These are phyloP conservation scores for Zygosaccharomyces pseudobailii DNA, from an alignment of 1,139 yeast species.

Conservation along the genomic window DNA sequence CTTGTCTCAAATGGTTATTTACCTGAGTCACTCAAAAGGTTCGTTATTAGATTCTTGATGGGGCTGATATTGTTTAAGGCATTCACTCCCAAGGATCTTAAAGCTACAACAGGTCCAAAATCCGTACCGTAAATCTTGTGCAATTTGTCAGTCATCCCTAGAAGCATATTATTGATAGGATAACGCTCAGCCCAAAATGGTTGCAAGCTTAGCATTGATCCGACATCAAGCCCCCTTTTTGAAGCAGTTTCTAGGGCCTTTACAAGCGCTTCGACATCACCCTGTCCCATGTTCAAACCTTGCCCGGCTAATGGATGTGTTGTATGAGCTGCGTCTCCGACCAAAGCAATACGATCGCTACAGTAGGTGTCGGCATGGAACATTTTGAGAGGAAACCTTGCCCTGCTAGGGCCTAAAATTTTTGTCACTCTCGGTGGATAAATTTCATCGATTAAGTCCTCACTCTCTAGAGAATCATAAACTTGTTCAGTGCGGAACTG, in stretches of 20 bases:
- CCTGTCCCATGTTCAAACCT: constrained; percentile 97
- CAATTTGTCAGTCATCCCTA: constrained; percentile 88
- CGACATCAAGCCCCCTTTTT: constrained; percentile 81
- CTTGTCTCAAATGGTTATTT: background rate
- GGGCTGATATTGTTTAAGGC: constrained; percentile 58
- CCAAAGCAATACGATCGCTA: constrained; percentile 76
- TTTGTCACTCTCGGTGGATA: constrained; percentile 63
- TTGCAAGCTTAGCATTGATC: constrained; percentile 69
- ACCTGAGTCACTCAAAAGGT: constrained; percentile 27
- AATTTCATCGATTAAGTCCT: constrained; percentile 46
- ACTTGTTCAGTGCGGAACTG: constrained; percentile 62
- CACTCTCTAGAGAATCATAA: constrained; percentile 38
- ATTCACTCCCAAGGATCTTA: constrained; percentile 73
- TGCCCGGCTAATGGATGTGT: constrained; percentile 98
- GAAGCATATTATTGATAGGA: constrained; percentile 69
- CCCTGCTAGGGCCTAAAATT: constrained; percentile 64
- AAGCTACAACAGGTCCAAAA: constrained; percentile 65
- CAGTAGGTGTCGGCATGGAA: constrained; percentile 90
- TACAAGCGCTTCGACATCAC: constrained; percentile 73
- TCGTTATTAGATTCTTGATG: constrained; percentile 55
- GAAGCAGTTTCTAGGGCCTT: constrained; percentile 66
- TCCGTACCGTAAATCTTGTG: constrained; percentile 83
- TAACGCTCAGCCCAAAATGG: constrained; percentile 80
- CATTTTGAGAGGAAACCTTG: constrained; percentile 82
- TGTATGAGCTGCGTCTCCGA: constrained; percentile 98